A percentile compares a stretch with the other conserved stretches of the same genome.
These are phyloP conservation scores for Macadamia tetraphylla DNA, from an alignment of 164 flowering plant species.

Conservation along the genomic window DNA sequence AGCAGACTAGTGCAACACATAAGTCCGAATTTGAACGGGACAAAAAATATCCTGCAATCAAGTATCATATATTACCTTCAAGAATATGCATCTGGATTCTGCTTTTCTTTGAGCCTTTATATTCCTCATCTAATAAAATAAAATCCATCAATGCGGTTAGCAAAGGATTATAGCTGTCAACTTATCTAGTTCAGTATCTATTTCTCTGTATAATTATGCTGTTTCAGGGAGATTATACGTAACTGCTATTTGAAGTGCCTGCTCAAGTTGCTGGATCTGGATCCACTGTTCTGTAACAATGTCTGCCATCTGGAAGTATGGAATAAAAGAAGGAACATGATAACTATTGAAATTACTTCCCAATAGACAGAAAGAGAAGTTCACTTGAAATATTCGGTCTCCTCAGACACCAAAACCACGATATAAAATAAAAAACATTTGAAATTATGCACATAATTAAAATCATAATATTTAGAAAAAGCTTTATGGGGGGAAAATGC, in stretches of 20 bases:
- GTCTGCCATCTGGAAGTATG: conserved; percentile 45
- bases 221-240: conserved; percentile 27
- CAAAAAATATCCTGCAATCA: not conserved
- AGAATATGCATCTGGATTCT: conserved; percentile 33
- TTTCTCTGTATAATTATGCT: not conserved
- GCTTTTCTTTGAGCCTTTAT: conserved; percentile 27
- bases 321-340: not conserved
- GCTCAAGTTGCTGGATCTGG: conserved; percentile 83
- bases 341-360: not conserved
- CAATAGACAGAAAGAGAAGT: too few species aligned
- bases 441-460: not conserved
- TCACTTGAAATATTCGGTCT: too few species aligned
- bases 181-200: not conserved
- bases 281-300: conserved; percentile 83
- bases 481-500: not conserved
- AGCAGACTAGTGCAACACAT: too few species aligned
- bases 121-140: conserved; percentile 35
- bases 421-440: not conserved
- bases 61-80: conserved; percentile 40
- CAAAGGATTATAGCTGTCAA: not conserved
- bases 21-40: too few species aligned
- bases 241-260: conserved; percentile 59
- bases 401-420: not conserved
- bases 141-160: not conserved
- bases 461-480: not conserved